These are phyloP conservation scores for Colletotrichum siamense DNA, from an alignment of 2,329 filamentous ascomycete species.

Conservation along the genomic window DNA sequence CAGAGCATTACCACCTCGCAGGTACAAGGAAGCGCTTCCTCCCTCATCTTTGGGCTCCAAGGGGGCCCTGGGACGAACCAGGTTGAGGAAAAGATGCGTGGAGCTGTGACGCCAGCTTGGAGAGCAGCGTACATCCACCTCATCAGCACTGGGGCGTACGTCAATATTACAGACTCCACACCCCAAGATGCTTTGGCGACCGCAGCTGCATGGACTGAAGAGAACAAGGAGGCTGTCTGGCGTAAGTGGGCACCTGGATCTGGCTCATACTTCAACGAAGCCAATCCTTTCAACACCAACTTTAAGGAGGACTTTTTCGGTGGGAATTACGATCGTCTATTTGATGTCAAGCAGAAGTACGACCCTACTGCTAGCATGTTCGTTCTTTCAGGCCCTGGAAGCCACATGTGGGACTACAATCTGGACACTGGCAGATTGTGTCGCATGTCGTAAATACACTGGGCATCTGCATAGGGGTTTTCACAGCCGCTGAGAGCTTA, in stretches of 20 bases:
- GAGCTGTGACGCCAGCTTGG: constrained; percentile 9
- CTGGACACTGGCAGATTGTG: neutral
- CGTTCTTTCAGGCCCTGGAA: constrained; percentile 18
- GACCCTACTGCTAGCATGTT: constrained; percentile 29
- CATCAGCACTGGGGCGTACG: neutral
- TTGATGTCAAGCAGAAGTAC: constrained; percentile 31
- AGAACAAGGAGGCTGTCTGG: constrained; percentile 9
- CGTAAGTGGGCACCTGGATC: constrained; percentile 15
- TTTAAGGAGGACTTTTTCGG: constrained; percentile 34
- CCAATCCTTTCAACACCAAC: constrained; percentile 35
- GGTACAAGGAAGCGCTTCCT: neutral
- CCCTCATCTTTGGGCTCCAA: neutral
- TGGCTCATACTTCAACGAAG: constrained; percentile 43
- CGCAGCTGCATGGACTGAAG: constrained; percentile 2
- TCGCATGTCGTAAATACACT: neutral
- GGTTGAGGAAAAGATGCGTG: neutral
- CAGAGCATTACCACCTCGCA: neutral
- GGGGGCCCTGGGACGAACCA: neutral
- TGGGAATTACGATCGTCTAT: constrained; percentile 27
- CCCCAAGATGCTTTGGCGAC: neutral
- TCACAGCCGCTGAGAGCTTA: neutral
- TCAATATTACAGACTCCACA: neutral
- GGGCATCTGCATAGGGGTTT: fast-evolving
- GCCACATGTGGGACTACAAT: constrained; percentile 18
- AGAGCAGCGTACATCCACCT: constrained; percentile 9